Evolutionary conservation across 768 basidiomycete species (phyloP).

Genomic region (Tylopilus vinaceipallidus): DNA sequence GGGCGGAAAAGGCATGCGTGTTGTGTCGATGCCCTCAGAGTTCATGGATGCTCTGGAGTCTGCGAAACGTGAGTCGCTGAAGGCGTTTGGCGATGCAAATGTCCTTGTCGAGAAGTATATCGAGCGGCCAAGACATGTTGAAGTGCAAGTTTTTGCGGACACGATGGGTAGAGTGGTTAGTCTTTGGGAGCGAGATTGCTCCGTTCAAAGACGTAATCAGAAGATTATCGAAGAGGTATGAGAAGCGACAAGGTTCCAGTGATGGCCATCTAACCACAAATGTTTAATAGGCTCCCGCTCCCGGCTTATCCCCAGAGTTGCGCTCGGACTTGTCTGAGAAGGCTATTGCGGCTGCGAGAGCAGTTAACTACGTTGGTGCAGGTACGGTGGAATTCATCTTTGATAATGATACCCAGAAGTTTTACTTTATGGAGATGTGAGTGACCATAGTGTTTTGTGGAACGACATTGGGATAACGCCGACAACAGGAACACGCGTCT

Average conservation of each 20-base stretch:
- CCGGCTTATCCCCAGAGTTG: conserved; percentile 76
- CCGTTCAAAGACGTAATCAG: conserved; percentile 89
- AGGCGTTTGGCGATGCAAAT: conserved; percentile 83
- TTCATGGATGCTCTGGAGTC: conserved; percentile 80
- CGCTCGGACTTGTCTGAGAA: conserved; percentile 80
- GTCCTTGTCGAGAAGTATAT: conserved; percentile 92
- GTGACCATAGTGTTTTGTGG: conserved; percentile 19
- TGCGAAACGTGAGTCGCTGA: conserved; percentile 86
- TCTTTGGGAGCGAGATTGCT: conserved; percentile 94
- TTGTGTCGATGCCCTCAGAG: conserved; percentile 60
- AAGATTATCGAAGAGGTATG: conserved; percentile 90
- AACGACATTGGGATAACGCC: background rate
- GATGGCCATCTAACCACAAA: background rate
- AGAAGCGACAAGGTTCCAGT: background rate
- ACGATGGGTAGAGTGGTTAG: conserved; percentile 76
- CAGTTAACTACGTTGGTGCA: conserved; percentile 88
- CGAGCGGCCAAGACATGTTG: conserved; percentile 82
- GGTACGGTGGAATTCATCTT: conserved; percentile 98
- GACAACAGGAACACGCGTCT: conserved; percentile 71
- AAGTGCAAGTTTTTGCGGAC: conserved; percentile 95
- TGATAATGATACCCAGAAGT: conserved; percentile 82
- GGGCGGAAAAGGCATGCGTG: conserved; percentile 95
- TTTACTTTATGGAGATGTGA: conserved; percentile 96
- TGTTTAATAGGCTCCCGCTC: conserved; percentile 74
- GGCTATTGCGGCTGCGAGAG: conserved; percentile 89